phyloP scores from a whole-genome alignment of 1,284 basidiomycete genomes.

The Trichosporon sp. region DNA sequence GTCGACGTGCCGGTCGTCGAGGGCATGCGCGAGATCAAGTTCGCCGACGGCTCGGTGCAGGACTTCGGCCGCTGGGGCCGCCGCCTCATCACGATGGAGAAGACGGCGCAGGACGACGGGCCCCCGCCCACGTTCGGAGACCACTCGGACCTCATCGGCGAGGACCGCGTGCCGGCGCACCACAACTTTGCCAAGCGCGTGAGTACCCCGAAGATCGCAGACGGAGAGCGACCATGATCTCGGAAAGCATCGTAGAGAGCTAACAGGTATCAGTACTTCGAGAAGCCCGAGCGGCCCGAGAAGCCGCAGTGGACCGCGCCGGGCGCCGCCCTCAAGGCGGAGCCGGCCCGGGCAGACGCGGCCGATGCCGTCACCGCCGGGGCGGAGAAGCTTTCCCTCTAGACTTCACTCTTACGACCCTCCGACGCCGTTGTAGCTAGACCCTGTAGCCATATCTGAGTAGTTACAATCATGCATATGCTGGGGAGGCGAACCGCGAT shows the following conservation, averaged over 20 bases:
- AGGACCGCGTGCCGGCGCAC: slow-evolving; percentile 41
- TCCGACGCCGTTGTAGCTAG: not conserved
- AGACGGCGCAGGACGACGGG: slow-evolving; percentile 55
- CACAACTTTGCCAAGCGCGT: slow-evolving; percentile 37
- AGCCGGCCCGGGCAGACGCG: not conserved
- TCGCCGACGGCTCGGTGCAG: slow-evolving; percentile 84
- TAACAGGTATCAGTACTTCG: not conserved
- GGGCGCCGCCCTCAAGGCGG: not conserved
- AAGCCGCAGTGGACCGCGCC: not conserved
- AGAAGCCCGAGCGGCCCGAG: not conserved
- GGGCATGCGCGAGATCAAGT: slow-evolving; percentile 65
- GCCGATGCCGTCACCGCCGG: not conserved
- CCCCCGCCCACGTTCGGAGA: slow-evolving; percentile 38
- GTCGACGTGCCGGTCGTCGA: slow-evolving; percentile 70
- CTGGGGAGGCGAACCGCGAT: not conserved
- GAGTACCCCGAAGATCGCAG: not conserved
- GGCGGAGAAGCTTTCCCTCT: not conserved
- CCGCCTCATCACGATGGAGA: slow-evolving; percentile 84
- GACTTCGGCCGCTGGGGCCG: slow-evolving; percentile 95
- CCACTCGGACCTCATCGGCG: slow-evolving; percentile 24
- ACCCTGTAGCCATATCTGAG: slow-evolving; percentile 1
- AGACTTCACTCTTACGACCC: not conserved
- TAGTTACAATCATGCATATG: slow-evolving; percentile 6
- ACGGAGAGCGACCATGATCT: not conserved
- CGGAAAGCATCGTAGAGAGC: not conserved